These are phyloP conservation scores for Alloteropsis semialata DNA, from an alignment of 176 grass and related monocot species.

Conservation along the genomic window DNA sequence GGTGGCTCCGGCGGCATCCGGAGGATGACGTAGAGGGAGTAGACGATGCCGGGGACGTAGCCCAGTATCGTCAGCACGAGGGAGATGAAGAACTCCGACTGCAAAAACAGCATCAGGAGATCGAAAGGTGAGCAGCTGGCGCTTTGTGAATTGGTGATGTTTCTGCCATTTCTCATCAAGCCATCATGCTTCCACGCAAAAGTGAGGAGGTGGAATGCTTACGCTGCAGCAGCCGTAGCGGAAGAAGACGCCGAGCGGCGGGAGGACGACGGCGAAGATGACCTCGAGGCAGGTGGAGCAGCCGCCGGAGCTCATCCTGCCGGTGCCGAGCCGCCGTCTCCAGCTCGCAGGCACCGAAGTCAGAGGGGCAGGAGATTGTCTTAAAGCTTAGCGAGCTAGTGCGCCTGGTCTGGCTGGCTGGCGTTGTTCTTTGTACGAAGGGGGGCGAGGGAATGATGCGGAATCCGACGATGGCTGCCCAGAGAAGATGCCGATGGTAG, in stretches of 20 bases:
- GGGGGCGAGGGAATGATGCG: constrained; percentile 11
- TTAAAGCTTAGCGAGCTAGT: neutral
- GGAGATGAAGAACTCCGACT: constrained; percentile 55
- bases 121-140: neutral
- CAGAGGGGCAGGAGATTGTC: neutral
- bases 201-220: neutral
- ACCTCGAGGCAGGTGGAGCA: constrained; percentile 63
- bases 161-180: neutral
- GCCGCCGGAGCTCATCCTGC: constrained; percentile 47
- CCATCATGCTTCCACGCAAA: no score
- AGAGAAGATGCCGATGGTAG: constrained; percentile 39
- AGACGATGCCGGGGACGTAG: constrained; percentile 59
- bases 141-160: neutral
- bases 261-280: constrained; percentile 59
- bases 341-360: neutral
- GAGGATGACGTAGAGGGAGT: constrained; percentile 59
- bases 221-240: constrained; percentile 82
- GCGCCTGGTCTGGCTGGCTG: neutral
- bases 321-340: neutral
- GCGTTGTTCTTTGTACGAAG: neutral
- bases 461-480: constrained; percentile 22
- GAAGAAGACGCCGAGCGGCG: constrained; percentile 87
- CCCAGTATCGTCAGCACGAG: constrained; percentile 32
- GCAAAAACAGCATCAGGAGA: neutral
- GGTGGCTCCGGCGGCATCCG: constrained; percentile 44